Evolutionary conservation across 306 rosid genomes (phyloP).

Genomic region (Oxytropis ochrocephala): DNA sequence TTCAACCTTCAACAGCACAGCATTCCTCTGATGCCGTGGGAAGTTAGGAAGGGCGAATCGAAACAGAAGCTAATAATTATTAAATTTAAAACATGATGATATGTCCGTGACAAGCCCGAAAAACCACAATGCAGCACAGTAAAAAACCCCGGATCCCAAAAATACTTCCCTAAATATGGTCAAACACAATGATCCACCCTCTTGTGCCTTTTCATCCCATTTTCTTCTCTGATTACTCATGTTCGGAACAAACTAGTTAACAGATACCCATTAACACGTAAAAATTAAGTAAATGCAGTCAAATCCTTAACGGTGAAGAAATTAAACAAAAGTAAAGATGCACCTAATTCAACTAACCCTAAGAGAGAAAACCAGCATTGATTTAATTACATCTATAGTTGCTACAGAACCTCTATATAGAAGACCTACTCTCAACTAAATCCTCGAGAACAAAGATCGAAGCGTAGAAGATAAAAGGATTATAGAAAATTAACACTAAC

Average conservation of each 20-base stretch:
- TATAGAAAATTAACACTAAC: not conserved
- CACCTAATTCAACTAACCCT: not conserved
- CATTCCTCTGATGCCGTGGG: not conserved
- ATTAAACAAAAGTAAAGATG: not conserved
- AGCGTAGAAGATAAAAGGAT: not conserved
- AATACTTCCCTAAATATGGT: not conserved
- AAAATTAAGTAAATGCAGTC: not conserved
- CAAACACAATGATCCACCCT: not conserved
- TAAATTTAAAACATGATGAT: not conserved
- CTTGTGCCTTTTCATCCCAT: not conserved
- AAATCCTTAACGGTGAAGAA: not conserved
- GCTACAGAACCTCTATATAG: not conserved
- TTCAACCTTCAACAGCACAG: slow-evolving; percentile 11
- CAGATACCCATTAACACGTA: not conserved
- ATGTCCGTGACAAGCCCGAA: not conserved
- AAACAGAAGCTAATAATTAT: not conserved
- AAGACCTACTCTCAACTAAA: not conserved
- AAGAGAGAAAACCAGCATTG: not conserved
- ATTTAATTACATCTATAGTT: not conserved
- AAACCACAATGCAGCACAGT: not conserved
- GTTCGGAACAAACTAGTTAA: not conserved
- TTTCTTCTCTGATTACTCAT: not conserved
- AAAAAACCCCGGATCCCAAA: not conserved
- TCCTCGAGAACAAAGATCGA: not conserved
- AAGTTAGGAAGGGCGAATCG: not conserved